Evolutionary conservation across 495 filamentous ascomycete genomes (phyloP).

Genomic region (Thermochaetoides thermophila): DNA sequence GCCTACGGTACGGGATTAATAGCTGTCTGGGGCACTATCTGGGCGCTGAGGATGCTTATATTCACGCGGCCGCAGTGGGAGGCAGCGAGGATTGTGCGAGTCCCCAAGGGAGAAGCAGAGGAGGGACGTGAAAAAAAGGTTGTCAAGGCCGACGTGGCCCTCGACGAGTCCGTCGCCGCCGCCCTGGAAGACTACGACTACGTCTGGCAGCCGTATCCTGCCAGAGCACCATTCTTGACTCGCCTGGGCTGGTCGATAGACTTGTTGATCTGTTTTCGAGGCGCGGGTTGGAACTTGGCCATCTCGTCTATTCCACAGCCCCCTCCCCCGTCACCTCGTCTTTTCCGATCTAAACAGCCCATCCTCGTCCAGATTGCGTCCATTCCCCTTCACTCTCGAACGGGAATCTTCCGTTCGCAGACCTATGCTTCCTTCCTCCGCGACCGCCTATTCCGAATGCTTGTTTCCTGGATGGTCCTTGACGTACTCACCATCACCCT

Average conservation of each 20-base stretch:
- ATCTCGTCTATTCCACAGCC: slow-evolving; percentile 8
- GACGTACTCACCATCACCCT: slow-evolving; percentile 52
- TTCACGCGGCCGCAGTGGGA: slow-evolving; percentile 50
- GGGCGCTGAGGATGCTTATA: slow-evolving; percentile 45
- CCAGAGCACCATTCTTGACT: slow-evolving; percentile 33
- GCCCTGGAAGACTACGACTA: slow-evolving; percentile 25
- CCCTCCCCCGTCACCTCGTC: slow-evolving; percentile 3
- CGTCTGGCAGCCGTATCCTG: slow-evolving; percentile 63
- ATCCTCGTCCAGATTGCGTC: slow-evolving; percentile 1
- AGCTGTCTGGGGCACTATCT: slow-evolving; percentile 50
- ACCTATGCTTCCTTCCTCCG: slow-evolving; percentile 33
- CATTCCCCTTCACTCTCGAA: slow-evolving; percentile 10
- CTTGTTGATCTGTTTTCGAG: slow-evolving; percentile 52
- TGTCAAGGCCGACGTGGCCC: slow-evolving; percentile 7
- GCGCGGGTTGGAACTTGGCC: slow-evolving; percentile 59
- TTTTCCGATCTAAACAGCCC: neutral
- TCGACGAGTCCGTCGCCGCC: slow-evolving; percentile 14
- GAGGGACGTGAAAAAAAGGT: slow-evolving; percentile 4
- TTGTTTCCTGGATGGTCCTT: slow-evolving; percentile 44
- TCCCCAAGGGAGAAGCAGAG: slow-evolving; percentile 6
- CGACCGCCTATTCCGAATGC: slow-evolving; percentile 29
- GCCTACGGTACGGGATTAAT: slow-evolving; percentile 57
- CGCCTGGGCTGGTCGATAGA: slow-evolving; percentile 62
- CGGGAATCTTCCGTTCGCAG: slow-evolving; percentile 21
- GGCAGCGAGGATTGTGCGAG: slow-evolving; percentile 48